phyloP scores from a whole-genome alignment of 805 yeast genomes.

The Lipomyces lipofer region DNA sequence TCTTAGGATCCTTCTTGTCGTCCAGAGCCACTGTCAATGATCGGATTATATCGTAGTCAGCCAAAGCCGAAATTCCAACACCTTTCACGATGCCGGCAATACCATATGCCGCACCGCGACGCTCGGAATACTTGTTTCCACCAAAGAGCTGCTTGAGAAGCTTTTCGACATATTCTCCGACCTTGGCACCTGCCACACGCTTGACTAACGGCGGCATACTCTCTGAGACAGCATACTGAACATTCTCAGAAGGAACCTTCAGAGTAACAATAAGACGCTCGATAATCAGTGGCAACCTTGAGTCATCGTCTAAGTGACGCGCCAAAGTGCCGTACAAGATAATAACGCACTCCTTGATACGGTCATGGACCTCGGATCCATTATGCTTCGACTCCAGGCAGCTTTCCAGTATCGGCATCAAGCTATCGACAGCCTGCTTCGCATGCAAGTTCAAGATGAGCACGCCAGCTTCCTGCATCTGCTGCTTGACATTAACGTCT shows the following conservation, averaged over 20 bases:
- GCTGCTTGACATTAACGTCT: conserved; percentile 70
- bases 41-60: conserved; percentile 75
- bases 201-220: conserved; percentile 82
- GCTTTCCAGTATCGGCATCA: conserved; percentile 79
- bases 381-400: conserved; percentile 45
- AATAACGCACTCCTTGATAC: conserved; percentile 74
- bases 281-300: conserved; percentile 62
- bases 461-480: conserved; percentile 87
- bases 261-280: conserved; percentile 71
- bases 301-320: conserved; percentile 72
- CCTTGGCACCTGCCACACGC: conserved; percentile 45
- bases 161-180: conserved; percentile 54
- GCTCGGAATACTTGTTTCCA: conserved; percentile 49
- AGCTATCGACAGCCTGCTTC: conserved; percentile 59
- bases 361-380: conserved; percentile 50
- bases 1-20: conserved; percentile 70
- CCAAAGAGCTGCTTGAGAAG: conserved; percentile 62
- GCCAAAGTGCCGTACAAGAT: conserved; percentile 90
- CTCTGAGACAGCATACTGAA: conserved; percentile 82
- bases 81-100: conserved; percentile 92
- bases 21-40: conserved; percentile 79
- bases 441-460: conserved; percentile 69
- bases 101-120: conserved; percentile 96
- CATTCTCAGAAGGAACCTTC: conserved; percentile 85
- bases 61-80: conserved; percentile 73